Percentiles rank a stretch among this genome's conserved stretches.
Evolutionary conservation across 163 green algal genomes (phyloP).

Genomic region (Botryococcus braunii): DNA sequence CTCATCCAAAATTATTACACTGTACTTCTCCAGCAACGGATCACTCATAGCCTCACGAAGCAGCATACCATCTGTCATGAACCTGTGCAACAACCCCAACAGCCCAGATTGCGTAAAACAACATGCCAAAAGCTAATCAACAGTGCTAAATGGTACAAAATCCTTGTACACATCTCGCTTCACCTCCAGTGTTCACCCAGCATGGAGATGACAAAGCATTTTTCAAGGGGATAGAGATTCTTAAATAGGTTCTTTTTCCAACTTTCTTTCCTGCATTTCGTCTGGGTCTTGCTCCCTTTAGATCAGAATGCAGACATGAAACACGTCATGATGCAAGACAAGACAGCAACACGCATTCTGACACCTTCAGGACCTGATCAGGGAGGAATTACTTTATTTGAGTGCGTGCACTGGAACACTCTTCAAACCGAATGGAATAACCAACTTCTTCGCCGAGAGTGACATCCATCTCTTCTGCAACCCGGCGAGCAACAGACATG

Average conservation of each 20-base stretch:
- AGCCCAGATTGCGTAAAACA: neutral
- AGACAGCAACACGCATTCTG: neutral
- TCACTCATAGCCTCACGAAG: conserved; percentile 98
- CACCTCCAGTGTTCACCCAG: too few species aligned
- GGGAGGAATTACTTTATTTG: conserved; percentile 74
- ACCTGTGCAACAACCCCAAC: conserved; percentile 58
- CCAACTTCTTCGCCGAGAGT: conserved; percentile 94
- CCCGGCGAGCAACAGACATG: conserved; percentile 89
- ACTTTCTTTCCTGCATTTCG: neutral
- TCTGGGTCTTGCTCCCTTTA: neutral
- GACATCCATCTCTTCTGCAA: conserved; percentile 99
- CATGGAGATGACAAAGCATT: too few species aligned
- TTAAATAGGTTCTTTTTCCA: neutral
- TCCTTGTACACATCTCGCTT: neutral
- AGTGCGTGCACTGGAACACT: conserved; percentile 80
- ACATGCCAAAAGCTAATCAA: neutral
- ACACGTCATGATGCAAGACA: neutral
- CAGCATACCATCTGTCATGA: conserved; percentile 98
- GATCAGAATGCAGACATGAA: neutral
- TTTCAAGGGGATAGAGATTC: too few species aligned
- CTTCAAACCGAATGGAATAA: conserved; percentile 99
- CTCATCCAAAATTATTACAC: conserved; percentile 98
- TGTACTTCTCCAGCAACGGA: conserved; percentile 86
- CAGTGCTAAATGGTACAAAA: neutral
- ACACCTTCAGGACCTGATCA: neutral